A percentile compares a stretch with the other conserved stretches of the same genome.
phyloP scores from a whole-genome alignment of 1,139 yeast species.

The Cylindricascospora bacillispora region DNA sequence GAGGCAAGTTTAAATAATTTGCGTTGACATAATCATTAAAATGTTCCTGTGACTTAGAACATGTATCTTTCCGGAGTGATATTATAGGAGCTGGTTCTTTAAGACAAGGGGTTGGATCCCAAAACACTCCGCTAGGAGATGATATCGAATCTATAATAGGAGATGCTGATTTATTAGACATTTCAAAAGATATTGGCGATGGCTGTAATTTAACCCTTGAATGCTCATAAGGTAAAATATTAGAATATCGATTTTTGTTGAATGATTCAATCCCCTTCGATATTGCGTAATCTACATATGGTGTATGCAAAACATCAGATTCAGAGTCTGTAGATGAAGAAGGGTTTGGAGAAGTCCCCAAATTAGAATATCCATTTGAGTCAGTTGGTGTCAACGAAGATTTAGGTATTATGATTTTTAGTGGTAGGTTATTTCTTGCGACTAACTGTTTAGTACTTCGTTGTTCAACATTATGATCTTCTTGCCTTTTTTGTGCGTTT shows the following conservation, averaged over 20 bases:
- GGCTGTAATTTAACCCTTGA: slow-evolving; percentile 49
- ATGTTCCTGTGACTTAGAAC: not conserved
- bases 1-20: slow-evolving; percentile 35
- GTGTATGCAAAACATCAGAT: slow-evolving; percentile 17
- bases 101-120: not conserved
- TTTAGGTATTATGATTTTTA: slow-evolving; percentile 2
- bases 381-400: slow-evolving; percentile 6
- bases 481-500: slow-evolving; percentile 1
- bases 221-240: slow-evolving; percentile 73
- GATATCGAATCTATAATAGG: slow-evolving; percentile 5
- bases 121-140: slow-evolving; percentile 8
- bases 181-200: slow-evolving; percentile 19
- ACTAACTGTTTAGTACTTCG: not conserved
- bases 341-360: slow-evolving; percentile 5
- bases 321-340: slow-evolving; percentile 9
- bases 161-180: not conserved
- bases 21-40: slow-evolving; percentile 50
- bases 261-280: slow-evolving; percentile 63
- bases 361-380: too few relatives aligned
- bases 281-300: slow-evolving; percentile 32
- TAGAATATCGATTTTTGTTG: slow-evolving; percentile 64
- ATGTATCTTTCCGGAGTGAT: not conserved
- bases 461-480: too few relatives aligned
- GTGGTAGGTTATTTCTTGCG: slow-evolving; percentile 4
- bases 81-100: not conserved